A percentile compares a stretch with the other conserved stretches of the same genome.
Evolutionary conservation across 1,139 yeast genomes (phyloP).

Genomic region (Komagataea norvegica): DNA sequence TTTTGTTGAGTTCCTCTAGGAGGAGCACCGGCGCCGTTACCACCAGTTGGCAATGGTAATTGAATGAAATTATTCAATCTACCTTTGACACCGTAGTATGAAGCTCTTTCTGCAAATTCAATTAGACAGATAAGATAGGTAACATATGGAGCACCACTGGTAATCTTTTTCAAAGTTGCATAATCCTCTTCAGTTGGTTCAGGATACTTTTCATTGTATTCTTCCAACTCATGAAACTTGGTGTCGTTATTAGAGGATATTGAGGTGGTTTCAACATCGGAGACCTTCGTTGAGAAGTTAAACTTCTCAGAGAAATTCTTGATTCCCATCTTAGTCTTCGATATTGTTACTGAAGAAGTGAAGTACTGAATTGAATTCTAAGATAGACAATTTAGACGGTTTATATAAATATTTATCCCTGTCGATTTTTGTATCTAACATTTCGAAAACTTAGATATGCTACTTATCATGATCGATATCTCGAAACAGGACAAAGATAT

Average conservation of each 20-base stretch:
- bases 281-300: too few relatives aligned
- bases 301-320: too few relatives aligned
- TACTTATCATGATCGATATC: too few relatives aligned
- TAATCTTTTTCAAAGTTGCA: constrained; percentile 13
- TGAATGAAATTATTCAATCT: constrained; percentile 81
- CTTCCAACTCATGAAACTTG: constrained; percentile 10
- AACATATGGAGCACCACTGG: constrained; percentile 39
- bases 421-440: too few relatives aligned
- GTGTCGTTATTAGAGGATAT: not conserved
- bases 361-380: too few relatives aligned
- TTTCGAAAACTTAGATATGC: too few relatives aligned
- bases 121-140: constrained; percentile 76
- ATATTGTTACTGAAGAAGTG: too few relatives aligned
- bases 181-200: constrained; percentile 26
- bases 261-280: constrained; percentile 2
- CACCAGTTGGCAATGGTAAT: constrained; percentile 47
- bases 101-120: constrained; percentile 77
- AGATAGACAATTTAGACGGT: too few relatives aligned
- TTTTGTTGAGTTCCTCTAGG: constrained; percentile 37
- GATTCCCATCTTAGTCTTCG: too few relatives aligned
- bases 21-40: constrained; percentile 43
- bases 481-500: too few relatives aligned
- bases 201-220: constrained; percentile 21
- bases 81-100: constrained; percentile 77
- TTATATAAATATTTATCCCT: too few relatives aligned